phyloP scores from a whole-genome alignment of 2,329 filamentous ascomycete genomes.

The Teratosphaeriaceae sp. region DNA sequence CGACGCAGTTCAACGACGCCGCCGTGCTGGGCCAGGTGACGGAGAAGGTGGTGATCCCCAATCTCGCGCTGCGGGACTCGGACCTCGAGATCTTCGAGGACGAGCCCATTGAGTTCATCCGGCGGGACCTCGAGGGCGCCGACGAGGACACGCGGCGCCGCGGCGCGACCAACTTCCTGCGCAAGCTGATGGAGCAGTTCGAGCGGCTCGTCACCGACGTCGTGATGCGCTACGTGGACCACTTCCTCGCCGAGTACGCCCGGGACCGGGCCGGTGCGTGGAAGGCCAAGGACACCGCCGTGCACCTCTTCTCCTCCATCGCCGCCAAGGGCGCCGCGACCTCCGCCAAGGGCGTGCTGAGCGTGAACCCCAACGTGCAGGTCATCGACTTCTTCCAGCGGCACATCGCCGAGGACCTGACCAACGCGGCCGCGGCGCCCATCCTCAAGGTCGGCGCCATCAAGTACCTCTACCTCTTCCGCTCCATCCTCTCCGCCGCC shows the following conservation, averaged over 20 bases:
- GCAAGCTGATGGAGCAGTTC: constrained; percentile 82
- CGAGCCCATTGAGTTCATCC: constrained; percentile 97
- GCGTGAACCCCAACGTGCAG: constrained; percentile 67
- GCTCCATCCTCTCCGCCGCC: constrained; percentile 84
- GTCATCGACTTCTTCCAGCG: constrained; percentile 94
- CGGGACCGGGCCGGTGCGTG: constrained; percentile 66
- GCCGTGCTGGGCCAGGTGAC: constrained; percentile 77
- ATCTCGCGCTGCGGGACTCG: constrained; percentile 83
- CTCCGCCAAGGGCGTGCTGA: constrained; percentile 81
- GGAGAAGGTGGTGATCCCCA: constrained; percentile 92
- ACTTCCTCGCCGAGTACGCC: constrained; percentile 70
- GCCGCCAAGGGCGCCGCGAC: constrained; percentile 88
- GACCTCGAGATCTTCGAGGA: constrained; percentile 97
- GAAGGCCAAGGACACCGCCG: constrained; percentile 97
- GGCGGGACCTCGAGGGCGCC: constrained; percentile 88
- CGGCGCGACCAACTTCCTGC: constrained; percentile 90
- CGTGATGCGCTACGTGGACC: constrained; percentile 79
- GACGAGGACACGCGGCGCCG: constrained; percentile 89
- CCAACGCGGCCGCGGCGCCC: constrained; percentile 65
- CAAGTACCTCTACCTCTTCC: constrained; percentile 96
- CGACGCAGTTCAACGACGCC: constrained; percentile 77
- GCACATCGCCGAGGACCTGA: constrained; percentile 81
- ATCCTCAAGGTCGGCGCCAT: constrained; percentile 96
- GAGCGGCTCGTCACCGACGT: constrained; percentile 77
- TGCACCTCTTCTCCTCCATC: constrained; percentile 91